Evolutionary conservation across 108 stramenopile genomes (phyloP).

Genomic region (Skeletonema menzelii): DNA sequence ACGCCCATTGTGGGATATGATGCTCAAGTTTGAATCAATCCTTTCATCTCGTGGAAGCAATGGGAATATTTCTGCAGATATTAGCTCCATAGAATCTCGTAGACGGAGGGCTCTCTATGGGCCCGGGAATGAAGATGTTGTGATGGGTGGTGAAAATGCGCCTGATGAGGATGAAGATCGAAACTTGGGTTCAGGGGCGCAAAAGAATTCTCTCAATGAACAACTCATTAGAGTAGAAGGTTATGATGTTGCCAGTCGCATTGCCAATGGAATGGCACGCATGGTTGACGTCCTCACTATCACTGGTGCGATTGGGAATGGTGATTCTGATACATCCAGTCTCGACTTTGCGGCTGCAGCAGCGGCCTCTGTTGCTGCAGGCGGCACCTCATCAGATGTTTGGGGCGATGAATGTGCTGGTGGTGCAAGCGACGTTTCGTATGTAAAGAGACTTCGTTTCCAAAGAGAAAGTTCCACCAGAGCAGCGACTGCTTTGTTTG

Average conservation of each 20-base stretch:
- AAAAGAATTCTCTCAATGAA: conserved; percentile 76
- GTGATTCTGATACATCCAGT: conserved; percentile 39
- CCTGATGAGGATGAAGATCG: conserved; percentile 52
- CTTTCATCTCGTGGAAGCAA: conserved; percentile 40
- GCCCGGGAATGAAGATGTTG: conserved; percentile 78
- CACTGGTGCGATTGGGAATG: conserved; percentile 76
- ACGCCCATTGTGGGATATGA: conserved; percentile 84
- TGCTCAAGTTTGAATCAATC: conserved; percentile 79
- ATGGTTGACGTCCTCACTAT: conserved; percentile 75
- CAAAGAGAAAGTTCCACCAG: conserved; percentile 46
- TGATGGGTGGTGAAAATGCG: conserved; percentile 55
- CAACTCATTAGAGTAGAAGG: conserved; percentile 78
- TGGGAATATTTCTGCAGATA: conserved; percentile 48
- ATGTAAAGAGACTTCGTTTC: conserved; percentile 65
- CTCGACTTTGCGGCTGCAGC: conserved; percentile 44
- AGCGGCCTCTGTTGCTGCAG: conserved; percentile 34
- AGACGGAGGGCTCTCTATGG: conserved; percentile 77
- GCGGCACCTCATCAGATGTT: conserved; percentile 32
- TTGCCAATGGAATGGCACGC: conserved; percentile 79
- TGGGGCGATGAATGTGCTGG: conserved; percentile 63
- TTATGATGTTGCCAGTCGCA: conserved; percentile 74
- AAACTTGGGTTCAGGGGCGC: conserved; percentile 51
- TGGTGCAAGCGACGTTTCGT: conserved; percentile 78
- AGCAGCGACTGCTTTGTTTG: conserved; percentile 22
- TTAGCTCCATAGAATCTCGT: conserved; percentile 66